A percentile compares a stretch with the other conserved stretches of the same genome.
phyloP scores from a whole-genome alignment of 2,329 filamentous ascomycete genomes.

The Phialemoniopsis sp. region DNA sequence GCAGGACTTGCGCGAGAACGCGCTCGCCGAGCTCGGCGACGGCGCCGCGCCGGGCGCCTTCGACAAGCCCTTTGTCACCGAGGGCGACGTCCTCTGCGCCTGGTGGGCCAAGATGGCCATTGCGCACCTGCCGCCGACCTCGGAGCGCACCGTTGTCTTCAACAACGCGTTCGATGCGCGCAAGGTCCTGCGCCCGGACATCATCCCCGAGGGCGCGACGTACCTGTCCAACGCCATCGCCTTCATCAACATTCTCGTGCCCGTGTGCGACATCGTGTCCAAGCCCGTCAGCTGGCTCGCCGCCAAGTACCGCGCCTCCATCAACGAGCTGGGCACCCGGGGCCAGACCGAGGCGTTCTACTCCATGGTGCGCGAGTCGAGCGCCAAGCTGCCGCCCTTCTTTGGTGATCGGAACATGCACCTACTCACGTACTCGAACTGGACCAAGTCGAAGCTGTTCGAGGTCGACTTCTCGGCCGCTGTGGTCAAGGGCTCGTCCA shows the following conservation, averaged over 20 bases:
- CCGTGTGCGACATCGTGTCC: conserved; percentile 14
- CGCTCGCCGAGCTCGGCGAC: conserved; percentile 17
- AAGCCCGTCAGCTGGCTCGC: conserved; percentile 23
- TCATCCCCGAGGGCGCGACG: conserved; percentile 11
- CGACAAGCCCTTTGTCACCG: conserved; percentile 25
- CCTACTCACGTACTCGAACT: conserved; percentile 15
- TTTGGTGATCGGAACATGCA: conserved; percentile 25
- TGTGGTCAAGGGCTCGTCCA: background rate
- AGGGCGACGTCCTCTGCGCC: conserved; percentile 30
- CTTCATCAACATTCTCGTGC: conserved; percentile 15
- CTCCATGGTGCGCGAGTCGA: conserved; percentile 15
- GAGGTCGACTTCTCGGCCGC: conserved; percentile 20
- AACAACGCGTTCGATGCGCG: conserved; percentile 25
- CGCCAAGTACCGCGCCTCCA: conserved; percentile 17
- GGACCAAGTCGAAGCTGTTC: conserved; percentile 5
- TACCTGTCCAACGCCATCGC: conserved; percentile 24
- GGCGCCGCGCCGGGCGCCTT: conserved; percentile 2
- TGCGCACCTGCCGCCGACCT: conserved; percentile 13
- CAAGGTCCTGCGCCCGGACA: too few species aligned
- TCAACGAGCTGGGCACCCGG: conserved; percentile 23
- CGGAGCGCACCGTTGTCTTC: conserved; percentile 19
- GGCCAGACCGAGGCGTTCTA: conserved; percentile 28
- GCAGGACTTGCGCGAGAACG: conserved; percentile 14
- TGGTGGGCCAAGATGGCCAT: conserved; percentile 26
- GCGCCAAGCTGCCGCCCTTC: conserved; percentile 15